Percentiles rank a stretch among this genome's conserved stretches.
These are phyloP conservation scores for Tilletia indica DNA, from an alignment of 1,284 basidiomycete species.

Conservation along the genomic window DNA sequence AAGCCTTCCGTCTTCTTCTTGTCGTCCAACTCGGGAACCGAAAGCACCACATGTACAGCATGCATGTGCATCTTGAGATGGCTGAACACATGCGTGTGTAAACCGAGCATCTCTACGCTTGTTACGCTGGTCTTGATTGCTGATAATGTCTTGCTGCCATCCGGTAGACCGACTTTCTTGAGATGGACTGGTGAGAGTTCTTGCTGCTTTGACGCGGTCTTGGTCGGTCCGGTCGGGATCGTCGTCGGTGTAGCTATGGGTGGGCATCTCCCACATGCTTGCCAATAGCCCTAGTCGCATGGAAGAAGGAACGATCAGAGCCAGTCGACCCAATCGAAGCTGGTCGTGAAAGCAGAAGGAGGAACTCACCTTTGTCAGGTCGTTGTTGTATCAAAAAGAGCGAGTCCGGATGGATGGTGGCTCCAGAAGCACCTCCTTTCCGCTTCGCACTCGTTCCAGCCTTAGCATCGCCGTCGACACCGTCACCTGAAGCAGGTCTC, in stretches of 20 bases:
- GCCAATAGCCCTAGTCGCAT: slow-evolving; percentile 30
- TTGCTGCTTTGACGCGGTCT: background rate
- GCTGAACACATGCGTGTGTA: slow-evolving; percentile 77
- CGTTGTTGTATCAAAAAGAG: slow-evolving; percentile 30
- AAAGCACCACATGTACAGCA: slow-evolving; percentile 55
- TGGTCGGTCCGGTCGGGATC: background rate
- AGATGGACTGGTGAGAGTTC: background rate
- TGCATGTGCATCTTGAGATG: slow-evolving; percentile 89
- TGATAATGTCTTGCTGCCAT: background rate
- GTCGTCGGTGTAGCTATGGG: slow-evolving; percentile 2
- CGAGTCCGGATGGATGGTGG: background rate
- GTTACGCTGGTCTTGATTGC: no score
- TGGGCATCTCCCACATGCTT: slow-evolving; percentile 51
- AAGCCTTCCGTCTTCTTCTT: background rate
- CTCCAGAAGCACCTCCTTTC: slow-evolving; percentile 64
- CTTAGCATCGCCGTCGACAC: slow-evolving; percentile 39
- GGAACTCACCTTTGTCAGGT: slow-evolving; percentile 61
- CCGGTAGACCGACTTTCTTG: background rate
- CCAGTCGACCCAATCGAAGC: no score
- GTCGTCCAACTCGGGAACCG: slow-evolving; percentile 56
- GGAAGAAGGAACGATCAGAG: no score
- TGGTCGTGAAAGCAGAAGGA: no score
- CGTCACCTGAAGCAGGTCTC: slow-evolving; percentile 56
- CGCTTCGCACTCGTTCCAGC: slow-evolving; percentile 73
- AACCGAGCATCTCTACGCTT: slow-evolving; percentile 24